Conservation (phyloP, 352 stramenopile genomes). For the Phytopythium oedochilum region DNA sequence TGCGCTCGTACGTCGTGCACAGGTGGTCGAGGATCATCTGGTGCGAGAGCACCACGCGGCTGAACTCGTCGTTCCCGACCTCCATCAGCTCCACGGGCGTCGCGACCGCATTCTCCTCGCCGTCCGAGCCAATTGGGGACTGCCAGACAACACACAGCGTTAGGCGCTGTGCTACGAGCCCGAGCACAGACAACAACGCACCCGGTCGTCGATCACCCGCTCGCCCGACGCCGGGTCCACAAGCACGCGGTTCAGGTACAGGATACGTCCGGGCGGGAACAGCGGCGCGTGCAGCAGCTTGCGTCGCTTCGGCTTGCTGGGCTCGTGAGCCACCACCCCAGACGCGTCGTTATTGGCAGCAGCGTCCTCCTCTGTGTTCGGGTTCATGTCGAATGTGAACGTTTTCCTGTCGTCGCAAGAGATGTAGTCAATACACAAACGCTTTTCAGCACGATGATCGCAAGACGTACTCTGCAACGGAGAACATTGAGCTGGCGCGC, state of each 20-base stretch:
- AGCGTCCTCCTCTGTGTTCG: background rate
- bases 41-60: slow-evolving; percentile 72
- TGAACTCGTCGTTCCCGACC: slow-evolving; percentile 63
- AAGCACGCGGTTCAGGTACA: slow-evolving; percentile 56
- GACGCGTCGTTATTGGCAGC: background rate
- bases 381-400: slow-evolving; percentile 1
- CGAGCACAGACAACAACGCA: background rate
- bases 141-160: no score
- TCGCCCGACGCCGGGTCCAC: slow-evolving; percentile 8
- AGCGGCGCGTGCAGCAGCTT: slow-evolving; percentile 44
- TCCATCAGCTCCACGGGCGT: slow-evolving; percentile 55
- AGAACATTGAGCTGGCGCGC: slow-evolving; percentile 6
- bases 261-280: slow-evolving; percentile 62
- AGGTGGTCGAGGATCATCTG: slow-evolving; percentile 83
- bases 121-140: background rate
- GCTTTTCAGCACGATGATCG: background rate
- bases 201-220: background rate
- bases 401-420: background rate
- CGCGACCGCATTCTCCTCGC: background rate
- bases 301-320: background rate
- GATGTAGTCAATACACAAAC: slow-evolving; percentile 3
- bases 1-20: slow-evolving; percentile 77
- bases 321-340: background rate
- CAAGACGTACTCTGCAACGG: slow-evolving; percentile 4
- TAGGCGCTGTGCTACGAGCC: no score